Percentiles rank a stretch among this genome's conserved stretches.
Conservation (phyloP, 2,329 filamentous ascomycete species). For the Didymella pinodella region DNA sequence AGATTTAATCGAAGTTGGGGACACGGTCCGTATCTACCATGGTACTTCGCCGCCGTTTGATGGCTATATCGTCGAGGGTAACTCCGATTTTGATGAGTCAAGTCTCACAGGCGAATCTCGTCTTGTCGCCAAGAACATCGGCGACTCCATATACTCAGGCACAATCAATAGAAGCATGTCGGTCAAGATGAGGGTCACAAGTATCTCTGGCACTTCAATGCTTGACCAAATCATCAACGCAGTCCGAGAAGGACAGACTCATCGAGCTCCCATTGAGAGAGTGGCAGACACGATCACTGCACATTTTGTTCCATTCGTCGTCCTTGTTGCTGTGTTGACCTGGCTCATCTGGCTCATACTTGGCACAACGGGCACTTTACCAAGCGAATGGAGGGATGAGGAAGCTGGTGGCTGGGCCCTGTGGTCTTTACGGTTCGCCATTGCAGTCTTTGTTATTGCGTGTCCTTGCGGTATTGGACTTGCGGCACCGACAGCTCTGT, state of each 20-base stretch:
- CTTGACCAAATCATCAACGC: conserved; percentile 80
- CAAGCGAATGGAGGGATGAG: conserved; percentile 62
- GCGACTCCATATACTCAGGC: conserved; percentile 74
- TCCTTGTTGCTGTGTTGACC: conserved; percentile 71
- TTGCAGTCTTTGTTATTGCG: conserved; percentile 85
- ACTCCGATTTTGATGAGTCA: conserved; percentile 83
- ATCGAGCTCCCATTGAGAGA: conserved; percentile 76
- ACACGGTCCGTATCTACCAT: conserved; percentile 73
- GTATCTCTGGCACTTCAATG: conserved; percentile 74
- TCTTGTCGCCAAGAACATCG: conserved; percentile 68
- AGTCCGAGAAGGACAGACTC: conserved; percentile 79
- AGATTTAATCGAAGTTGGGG: conserved; percentile 68
- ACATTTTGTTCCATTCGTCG: conserved; percentile 79
- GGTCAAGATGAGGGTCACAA: conserved; percentile 69
- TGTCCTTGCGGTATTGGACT: conserved; percentile 85
- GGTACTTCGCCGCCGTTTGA: conserved; percentile 87
- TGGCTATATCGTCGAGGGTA: conserved; percentile 66
- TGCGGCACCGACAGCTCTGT: conserved; percentile 84
- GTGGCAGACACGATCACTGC: conserved; percentile 76
- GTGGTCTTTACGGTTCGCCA: conserved; percentile 83
- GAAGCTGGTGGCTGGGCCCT: conserved; percentile 70
- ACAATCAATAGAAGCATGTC: conserved; percentile 75
- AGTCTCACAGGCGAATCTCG: conserved; percentile 84
- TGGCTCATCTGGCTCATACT: conserved; percentile 76
- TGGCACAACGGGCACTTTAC: conserved; percentile 66